Percentiles rank a stretch among this genome's conserved stretches.
phyloP scores from a whole-genome alignment of 768 basidiomycete genomes.

The Baorangia bicolor region DNA sequence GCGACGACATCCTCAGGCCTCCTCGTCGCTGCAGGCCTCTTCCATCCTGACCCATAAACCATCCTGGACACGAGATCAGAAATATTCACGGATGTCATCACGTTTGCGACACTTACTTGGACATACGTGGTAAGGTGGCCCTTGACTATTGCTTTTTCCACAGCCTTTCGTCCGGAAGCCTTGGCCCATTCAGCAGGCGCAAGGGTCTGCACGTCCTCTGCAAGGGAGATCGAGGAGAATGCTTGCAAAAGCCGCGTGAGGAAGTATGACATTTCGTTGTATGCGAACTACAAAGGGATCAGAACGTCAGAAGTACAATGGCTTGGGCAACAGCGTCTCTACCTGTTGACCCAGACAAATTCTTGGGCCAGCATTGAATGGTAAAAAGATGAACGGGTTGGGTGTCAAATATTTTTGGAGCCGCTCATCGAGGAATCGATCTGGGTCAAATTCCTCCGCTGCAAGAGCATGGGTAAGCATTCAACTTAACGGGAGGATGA shows the following conservation, averaged over 20 bases:
- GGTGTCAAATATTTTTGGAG: conserved; percentile 52
- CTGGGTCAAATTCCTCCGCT: too few relatives aligned
- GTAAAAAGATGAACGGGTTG: conserved; percentile 52
- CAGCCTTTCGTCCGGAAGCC: conserved; percentile 36
- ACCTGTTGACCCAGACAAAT: too few relatives aligned
- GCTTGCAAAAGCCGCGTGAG: conserved; percentile 58
- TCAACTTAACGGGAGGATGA: neutral
- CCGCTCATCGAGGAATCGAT: conserved; percentile 64
- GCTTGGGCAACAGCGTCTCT: neutral
- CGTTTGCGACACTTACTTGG: too few relatives aligned
- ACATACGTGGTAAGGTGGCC: conserved; percentile 56
- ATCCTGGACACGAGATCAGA: conserved; percentile 1
- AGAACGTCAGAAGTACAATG: neutral
- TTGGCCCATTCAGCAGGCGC: conserved; percentile 48
- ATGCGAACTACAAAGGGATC: conserved; percentile 49
- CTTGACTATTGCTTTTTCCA: conserved; percentile 46
- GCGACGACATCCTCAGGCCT: too few relatives aligned
- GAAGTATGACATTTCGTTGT: conserved; percentile 64
- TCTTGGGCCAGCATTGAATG: conserved; percentile 41
- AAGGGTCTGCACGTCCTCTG: conserved; percentile 43
- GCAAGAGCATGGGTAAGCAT: neutral
- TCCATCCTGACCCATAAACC: too few relatives aligned
- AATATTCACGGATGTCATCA: neutral
- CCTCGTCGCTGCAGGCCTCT: too few relatives aligned
- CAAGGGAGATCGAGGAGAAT: conserved; percentile 46